phyloP scores from a whole-genome alignment of 2,329 filamentous ascomycete genomes.

The Penicillium sclerotigenum region DNA sequence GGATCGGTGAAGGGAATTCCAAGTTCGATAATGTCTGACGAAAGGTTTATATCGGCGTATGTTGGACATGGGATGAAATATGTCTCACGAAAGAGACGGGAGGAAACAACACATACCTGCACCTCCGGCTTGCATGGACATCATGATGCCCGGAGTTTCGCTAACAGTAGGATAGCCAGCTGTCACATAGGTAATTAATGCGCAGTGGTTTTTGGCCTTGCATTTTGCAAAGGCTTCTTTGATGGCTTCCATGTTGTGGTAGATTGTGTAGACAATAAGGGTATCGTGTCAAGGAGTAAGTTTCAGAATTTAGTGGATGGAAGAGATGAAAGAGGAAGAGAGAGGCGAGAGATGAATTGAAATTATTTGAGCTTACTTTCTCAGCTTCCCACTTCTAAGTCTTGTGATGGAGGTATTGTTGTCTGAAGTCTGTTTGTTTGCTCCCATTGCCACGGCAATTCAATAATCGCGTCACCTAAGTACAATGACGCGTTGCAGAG shows the following conservation, averaged over 20 bases:
- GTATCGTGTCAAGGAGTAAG: no score
- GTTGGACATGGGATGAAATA: no score
- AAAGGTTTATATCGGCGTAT: neutral
- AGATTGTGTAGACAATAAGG: neutral
- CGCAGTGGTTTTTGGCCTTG: slow-evolving; percentile 58
- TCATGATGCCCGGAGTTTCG: slow-evolving; percentile 74
- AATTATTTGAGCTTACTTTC: neutral
- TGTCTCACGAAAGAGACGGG: neutral
- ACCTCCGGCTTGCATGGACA: slow-evolving; percentile 86
- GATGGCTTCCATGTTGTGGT: slow-evolving; percentile 41
- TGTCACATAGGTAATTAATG: slow-evolving; percentile 91
- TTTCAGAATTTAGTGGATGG: neutral
- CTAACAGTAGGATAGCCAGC: slow-evolving; percentile 79
- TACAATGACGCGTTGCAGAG: neutral
- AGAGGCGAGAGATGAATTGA: neutral
- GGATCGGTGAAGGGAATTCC: slow-evolving; percentile 95
- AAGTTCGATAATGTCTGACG: slow-evolving; percentile 81
- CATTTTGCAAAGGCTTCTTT: slow-evolving; percentile 50
- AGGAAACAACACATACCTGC: slow-evolving; percentile 57
- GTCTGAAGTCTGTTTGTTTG: neutral
- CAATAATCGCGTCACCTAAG: neutral
- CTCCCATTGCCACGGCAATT: neutral
- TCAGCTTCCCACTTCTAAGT: neutral
- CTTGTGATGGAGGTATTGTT: neutral
- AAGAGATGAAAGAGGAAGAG: neutral